phyloP scores from a whole-genome alignment of 768 basidiomycete genomes.

The Naganishia onofrii region DNA sequence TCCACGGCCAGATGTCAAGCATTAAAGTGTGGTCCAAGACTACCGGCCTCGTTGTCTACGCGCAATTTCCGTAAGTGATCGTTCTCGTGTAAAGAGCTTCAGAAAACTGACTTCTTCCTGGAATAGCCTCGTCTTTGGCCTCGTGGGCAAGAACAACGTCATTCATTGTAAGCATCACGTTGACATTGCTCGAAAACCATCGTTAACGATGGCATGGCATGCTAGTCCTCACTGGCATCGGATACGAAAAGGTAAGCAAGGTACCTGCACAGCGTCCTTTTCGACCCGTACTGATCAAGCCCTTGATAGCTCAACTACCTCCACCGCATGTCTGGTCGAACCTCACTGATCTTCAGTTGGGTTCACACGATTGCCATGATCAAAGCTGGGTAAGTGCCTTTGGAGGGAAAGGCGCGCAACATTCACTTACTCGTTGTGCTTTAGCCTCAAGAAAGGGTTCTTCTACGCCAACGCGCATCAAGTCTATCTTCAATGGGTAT shows the following conservation, averaged over 20 bases:
- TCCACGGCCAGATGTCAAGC: neutral
- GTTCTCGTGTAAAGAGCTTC: neutral
- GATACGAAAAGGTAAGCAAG: conserved; percentile 57
- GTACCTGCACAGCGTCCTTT: no score
- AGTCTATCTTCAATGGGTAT: conserved; percentile 34
- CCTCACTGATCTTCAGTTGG: conserved; percentile 42
- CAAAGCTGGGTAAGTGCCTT: conserved; percentile 16
- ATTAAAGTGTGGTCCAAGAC: neutral
- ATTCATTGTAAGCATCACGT: conserved; percentile 20
- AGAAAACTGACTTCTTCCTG: no score
- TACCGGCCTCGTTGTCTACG: conserved; percentile 10
- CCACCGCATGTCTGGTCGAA: conserved; percentile 46
- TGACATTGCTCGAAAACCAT: neutral
- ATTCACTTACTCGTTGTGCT: conserved; percentile 1
- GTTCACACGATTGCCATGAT: conserved; percentile 39
- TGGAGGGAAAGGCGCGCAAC: neutral
- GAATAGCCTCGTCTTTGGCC: conserved; percentile 27
- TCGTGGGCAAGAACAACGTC: conserved; percentile 29
- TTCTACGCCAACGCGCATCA: conserved; percentile 5
- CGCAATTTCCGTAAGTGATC: conserved; percentile 13
- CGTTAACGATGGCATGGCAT: neutral
- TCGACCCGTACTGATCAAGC: neutral
- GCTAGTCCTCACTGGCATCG: conserved; percentile 56
- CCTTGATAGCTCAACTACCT: conserved; percentile 46
- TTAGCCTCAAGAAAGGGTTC: conserved; percentile 21